These are phyloP conservation scores for Sclerotiophoma versabilis DNA, from an alignment of 2,329 filamentous ascomycete genomes.

Conservation along the genomic window DNA sequence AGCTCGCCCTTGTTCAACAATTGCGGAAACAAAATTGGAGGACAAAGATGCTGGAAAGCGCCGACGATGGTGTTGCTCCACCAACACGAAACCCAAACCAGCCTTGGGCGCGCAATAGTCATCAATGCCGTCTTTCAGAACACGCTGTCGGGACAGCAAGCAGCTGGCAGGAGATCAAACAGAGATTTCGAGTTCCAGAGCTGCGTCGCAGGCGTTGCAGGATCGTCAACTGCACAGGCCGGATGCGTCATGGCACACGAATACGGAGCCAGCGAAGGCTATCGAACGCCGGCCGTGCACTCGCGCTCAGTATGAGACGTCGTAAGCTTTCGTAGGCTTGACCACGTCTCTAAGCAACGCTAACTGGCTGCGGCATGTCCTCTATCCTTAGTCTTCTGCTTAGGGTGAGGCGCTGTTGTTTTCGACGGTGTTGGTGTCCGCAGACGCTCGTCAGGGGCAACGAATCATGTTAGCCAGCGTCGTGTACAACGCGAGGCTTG, in stretches of 20 bases:
- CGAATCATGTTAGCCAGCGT: conserved; percentile 19
- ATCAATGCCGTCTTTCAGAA: conserved; percentile 28
- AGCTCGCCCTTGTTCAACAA: conserved; percentile 33
- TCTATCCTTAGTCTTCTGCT: conserved; percentile 33
- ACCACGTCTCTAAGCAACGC: conserved; percentile 17
- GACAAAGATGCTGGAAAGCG: conserved; percentile 27
- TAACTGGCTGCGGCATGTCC: conserved; percentile 28
- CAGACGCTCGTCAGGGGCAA: conserved; percentile 16
- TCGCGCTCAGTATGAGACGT: conserved; percentile 37
- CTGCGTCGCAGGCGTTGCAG: conserved; percentile 39
- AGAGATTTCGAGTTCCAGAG: conserved; percentile 31
- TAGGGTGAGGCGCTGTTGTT: conserved; percentile 39
- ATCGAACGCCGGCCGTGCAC: conserved; percentile 47
- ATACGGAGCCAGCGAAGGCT: conserved; percentile 39
- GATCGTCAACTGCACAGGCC: conserved; percentile 40
- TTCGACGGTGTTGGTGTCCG: conserved; percentile 22
- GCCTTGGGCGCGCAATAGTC: conserved; percentile 31
- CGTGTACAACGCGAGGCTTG: conserved; percentile 27
- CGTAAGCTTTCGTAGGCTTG: conserved; percentile 40
- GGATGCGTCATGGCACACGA: conserved; percentile 42
- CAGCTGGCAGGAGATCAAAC: conserved; percentile 25
- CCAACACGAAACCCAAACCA: conserved; percentile 45
- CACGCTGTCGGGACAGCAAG: conserved; percentile 33
- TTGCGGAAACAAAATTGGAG: conserved; percentile 24
- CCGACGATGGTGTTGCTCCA: conserved; percentile 30